phyloP scores from a whole-genome alignment of 1,284 basidiomycete species.

The Microbotryum saponariae region DNA sequence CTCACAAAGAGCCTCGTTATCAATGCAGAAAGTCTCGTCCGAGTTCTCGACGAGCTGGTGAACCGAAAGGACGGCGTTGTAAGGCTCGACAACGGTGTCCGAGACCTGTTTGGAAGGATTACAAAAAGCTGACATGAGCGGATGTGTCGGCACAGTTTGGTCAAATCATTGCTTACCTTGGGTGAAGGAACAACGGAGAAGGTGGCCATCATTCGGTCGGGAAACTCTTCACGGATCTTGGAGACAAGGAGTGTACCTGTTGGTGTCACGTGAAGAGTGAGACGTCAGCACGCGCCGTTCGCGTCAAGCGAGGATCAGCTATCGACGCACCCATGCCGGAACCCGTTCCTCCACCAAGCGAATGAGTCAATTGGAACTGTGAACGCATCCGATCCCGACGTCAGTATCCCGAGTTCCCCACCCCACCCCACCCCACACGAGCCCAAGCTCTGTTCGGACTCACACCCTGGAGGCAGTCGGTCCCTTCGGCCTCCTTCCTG shows the following conservation, averaged over 20 bases:
- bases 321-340: constrained; percentile 48
- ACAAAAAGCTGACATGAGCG: constrained; percentile 46
- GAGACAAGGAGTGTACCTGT: constrained; percentile 51
- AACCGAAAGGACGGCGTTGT: constrained; percentile 55
- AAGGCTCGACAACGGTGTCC: constrained; percentile 51
- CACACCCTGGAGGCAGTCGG: constrained; percentile 51
- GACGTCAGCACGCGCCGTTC: no score
- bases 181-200: constrained; percentile 49
- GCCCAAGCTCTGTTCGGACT: constrained; percentile 28
- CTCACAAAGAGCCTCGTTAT: constrained; percentile 83
- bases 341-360: constrained; percentile 54
- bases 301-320: not conserved
- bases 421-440: no score
- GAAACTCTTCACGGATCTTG: constrained; percentile 55
- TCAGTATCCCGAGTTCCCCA: no score
- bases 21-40: constrained; percentile 59
- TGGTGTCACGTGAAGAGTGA: not conserved
- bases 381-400: no score
- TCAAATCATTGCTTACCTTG: constrained; percentile 40
- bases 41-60: constrained; percentile 59
- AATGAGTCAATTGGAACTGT: constrained; percentile 55
- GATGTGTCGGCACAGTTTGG: constrained; percentile 37
- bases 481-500: constrained; percentile 53
- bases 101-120: constrained; percentile 52
- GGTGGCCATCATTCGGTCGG: constrained; percentile 57